Evolutionary conservation across 805 yeast genomes (phyloP).

Genomic region (Myxozyma melibiosi): DNA sequence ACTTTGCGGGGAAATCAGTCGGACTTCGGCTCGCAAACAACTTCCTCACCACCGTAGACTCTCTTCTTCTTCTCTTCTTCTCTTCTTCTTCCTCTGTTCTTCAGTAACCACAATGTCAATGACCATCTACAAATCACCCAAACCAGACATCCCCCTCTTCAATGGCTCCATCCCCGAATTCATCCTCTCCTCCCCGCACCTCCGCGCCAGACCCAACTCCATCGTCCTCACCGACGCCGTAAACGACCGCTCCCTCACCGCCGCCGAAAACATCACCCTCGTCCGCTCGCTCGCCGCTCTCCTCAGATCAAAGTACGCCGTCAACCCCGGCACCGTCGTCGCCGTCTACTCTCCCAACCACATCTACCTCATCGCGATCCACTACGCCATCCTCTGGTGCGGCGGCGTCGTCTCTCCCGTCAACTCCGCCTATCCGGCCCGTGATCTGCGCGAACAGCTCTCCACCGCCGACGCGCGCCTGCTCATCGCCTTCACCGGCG

Average conservation of each 20-base stretch:
- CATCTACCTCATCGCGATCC: conserved; percentile 38
- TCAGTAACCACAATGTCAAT: too few relatives aligned
- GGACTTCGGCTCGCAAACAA: too few relatives aligned
- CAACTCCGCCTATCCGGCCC: neutral
- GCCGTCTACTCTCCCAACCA: conserved; percentile 38
- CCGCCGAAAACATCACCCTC: neutral
- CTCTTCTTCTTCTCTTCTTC: too few relatives aligned
- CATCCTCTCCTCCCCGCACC: conserved; percentile 2
- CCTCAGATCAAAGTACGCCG: conserved; percentile 29
- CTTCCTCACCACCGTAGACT: too few relatives aligned
- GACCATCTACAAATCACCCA: too few relatives aligned
- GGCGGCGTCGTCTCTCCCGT: conserved; percentile 12
- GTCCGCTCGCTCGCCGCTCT: conserved; percentile 1
- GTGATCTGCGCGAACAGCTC: neutral
- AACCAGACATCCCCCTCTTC: too few relatives aligned
- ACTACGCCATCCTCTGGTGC: conserved; percentile 26
- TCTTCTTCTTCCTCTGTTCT: too few relatives aligned
- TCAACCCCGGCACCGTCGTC: conserved; percentile 39
- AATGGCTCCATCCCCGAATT: conserved; percentile 5
- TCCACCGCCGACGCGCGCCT: conserved; percentile 5
- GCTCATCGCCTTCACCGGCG: neutral
- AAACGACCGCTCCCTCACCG: neutral
- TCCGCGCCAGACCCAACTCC: neutral
- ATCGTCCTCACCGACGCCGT: conserved; percentile 1
- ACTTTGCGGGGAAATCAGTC: too few relatives aligned